These are phyloP conservation scores for Kurtzmaniella natalensis DNA, from an alignment of 1,139 yeast genomes.

Conservation along the genomic window DNA sequence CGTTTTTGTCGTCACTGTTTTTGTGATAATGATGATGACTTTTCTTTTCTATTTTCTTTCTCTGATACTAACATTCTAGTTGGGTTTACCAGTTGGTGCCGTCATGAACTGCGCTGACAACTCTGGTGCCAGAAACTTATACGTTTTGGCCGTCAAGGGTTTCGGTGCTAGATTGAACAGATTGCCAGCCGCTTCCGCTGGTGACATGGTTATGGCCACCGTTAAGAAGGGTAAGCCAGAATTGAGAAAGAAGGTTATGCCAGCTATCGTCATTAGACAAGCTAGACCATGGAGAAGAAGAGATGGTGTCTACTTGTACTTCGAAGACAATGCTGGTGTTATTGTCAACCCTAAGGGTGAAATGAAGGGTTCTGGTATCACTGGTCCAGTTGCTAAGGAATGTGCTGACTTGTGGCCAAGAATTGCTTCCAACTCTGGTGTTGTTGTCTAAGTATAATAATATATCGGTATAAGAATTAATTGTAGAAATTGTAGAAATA, in stretches of 20 bases:
- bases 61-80: slow-evolving; percentile 44
- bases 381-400: slow-evolving; percentile 99
- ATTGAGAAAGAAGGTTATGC: slow-evolving; percentile 99
- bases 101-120: slow-evolving; percentile 99
- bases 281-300: slow-evolving; percentile 99
- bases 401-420: slow-evolving; percentile 99
- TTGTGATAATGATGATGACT: neutral
- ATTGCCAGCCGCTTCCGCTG: slow-evolving; percentile 99
- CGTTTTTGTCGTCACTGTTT: neutral
- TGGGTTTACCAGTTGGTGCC: slow-evolving; percentile 99
- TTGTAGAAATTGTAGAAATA: neutral
- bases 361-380: slow-evolving; percentile 99
- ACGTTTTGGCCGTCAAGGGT: slow-evolving; percentile 99
- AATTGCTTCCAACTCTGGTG: slow-evolving; percentile 99
- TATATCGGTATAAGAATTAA: slow-evolving; percentile 1
- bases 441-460: slow-evolving; percentile 70
- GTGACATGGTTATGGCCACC: slow-evolving; percentile 99
- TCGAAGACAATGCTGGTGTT: slow-evolving; percentile 99
- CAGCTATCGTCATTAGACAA: slow-evolving; percentile 99
- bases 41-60: neutral
- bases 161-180: slow-evolving; percentile 99
- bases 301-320: slow-evolving; percentile 99
- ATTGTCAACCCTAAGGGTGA: slow-evolving; percentile 99
- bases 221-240: slow-evolving; percentile 99
- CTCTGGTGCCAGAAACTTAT: slow-evolving; percentile 99